Evolutionary conservation across 305 asterid species (phyloP), one percentile per base, ranked within the genome.

Genomic region (Fraxinus ornus): DNA sequence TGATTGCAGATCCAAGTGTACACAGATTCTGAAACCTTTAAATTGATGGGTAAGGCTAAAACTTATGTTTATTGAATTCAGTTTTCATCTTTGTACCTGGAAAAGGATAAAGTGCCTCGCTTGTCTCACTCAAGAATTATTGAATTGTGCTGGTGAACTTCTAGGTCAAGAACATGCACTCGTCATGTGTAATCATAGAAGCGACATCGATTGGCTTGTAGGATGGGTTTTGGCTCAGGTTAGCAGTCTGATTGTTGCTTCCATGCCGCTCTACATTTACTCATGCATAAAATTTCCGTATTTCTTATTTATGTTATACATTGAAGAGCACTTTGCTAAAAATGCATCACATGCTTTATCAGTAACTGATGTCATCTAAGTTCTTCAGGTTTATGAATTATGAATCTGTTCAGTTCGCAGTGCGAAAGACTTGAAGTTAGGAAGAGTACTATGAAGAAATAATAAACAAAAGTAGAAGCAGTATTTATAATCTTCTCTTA

Each of bases 141-240:
- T 66, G 71, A 30, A 64, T 79, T 13, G 9, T 86, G 79, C 79
- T 74, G 78, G 68, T 83, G 77, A 83, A 55, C 49, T 86, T 85
- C 75, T 91, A 93, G 98, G 98, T 82, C 89, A 90, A 82, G 98
- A 94, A 79, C 97, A 94, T 76, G 97, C 98, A 4, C 95, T 94
- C 75, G 87, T 93, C 75, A 89, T 90, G 41, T 88, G 85, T 82
- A 94, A 94, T 78, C 97, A 94, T 86, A 88, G 86, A 85, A 93
- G 98, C 87, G 98, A 94, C 85, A 92, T 94, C 57, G 98, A 94
- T 82, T 94, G 98, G 98, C 97, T 94, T 84, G 97, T 94, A 70
- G 98, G 98, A 86, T 94, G 98, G 98, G 90, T 94, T 82, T 79
- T 93, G 79, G 98, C 98, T 89, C 97, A 94, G 98, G 98, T 94